Conservation (phyloP, 2,329 filamentous ascomycete species). For the Orbilia oligospora region DNA sequence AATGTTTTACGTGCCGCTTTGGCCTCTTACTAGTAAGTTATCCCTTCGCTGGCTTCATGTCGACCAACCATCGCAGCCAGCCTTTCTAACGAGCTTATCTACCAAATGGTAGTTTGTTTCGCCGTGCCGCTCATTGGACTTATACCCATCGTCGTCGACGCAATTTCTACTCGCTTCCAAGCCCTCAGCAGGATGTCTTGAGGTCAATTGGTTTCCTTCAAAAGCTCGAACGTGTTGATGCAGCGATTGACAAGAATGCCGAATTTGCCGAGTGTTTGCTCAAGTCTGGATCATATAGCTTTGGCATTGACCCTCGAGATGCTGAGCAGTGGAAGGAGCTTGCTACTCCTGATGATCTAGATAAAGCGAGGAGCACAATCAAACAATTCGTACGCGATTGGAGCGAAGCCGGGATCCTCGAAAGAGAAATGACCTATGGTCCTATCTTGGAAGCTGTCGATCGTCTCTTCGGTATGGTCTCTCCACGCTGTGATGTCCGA, state of each 20-base stretch:
- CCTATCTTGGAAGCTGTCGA: constrained; percentile 79
- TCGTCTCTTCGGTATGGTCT: constrained; percentile 63
- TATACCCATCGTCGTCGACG: constrained; percentile 90
- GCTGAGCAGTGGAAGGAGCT: constrained; percentile 76
- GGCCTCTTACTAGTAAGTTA: constrained; percentile 52
- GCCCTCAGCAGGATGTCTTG: constrained; percentile 85
- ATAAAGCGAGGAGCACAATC: constrained; percentile 92
- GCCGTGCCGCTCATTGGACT: constrained; percentile 82
- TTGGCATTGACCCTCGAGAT: constrained; percentile 70
- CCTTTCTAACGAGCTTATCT: not conserved
- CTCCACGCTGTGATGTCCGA: constrained; percentile 67
- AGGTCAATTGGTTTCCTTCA: constrained; percentile 85
- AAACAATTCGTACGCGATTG: constrained; percentile 96
- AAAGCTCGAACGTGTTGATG: constrained; percentile 82
- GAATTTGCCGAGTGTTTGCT: constrained; percentile 85
- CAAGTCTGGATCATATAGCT: constrained; percentile 76
- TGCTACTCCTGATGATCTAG: constrained; percentile 81
- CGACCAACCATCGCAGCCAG: not conserved
- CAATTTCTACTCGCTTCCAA: constrained; percentile 91
- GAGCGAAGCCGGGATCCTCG: constrained; percentile 81
- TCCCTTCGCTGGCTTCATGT: not conserved
- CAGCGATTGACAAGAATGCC: constrained; percentile 90
- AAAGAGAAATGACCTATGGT: constrained; percentile 82
- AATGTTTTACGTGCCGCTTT: constrained; percentile 34
- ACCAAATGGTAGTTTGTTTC: constrained; percentile 47